phyloP scores from a whole-genome alignment of 2,329 filamentous ascomycete species.

The Penicillium palitans region DNA sequence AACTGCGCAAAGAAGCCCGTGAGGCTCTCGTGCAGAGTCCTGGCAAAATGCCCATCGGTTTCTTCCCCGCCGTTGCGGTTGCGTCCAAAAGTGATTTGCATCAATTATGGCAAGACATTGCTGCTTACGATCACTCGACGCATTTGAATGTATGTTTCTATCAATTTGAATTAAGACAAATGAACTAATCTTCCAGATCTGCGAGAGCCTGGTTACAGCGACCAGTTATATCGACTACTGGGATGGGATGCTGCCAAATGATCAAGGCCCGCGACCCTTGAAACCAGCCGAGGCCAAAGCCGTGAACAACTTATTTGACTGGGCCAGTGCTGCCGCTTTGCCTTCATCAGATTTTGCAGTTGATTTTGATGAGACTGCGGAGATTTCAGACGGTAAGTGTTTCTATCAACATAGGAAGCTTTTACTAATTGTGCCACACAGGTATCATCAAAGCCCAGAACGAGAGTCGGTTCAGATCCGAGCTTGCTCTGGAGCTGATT shows the following conservation, averaged over 20 bases:
- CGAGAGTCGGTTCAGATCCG: slow-evolving; percentile 28
- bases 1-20: slow-evolving; percentile 30
- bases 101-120: slow-evolving; percentile 36
- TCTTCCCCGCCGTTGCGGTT: slow-evolving; percentile 5
- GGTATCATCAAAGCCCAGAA: slow-evolving; percentile 26
- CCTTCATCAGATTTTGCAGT: slow-evolving; percentile 36
- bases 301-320: slow-evolving; percentile 32
- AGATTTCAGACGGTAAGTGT: slow-evolving; percentile 17
- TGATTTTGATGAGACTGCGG: slow-evolving; percentile 27
- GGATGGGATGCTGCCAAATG: slow-evolving; percentile 17
- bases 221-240: slow-evolving; percentile 26
- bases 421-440: slow-evolving; percentile 5
- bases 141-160: slow-evolving; percentile 26
- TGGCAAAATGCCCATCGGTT: slow-evolving; percentile 12
- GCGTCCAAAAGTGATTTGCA: slow-evolving; percentile 17
- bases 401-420: neutral
- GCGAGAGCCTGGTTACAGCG: slow-evolving; percentile 35
- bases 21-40: slow-evolving; percentile 22
- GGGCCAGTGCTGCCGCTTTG: slow-evolving; percentile 34
- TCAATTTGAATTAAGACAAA: neutral
- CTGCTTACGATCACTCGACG: slow-evolving; percentile 20
- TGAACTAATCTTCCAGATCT: slow-evolving; percentile 24
- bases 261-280: slow-evolving; percentile 15
- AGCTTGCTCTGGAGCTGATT: slow-evolving; percentile 32
- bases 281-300: slow-evolving; percentile 27